Conservation (phyloP, 2,329 filamentous ascomycete genomes). For the Didymella lethalis region DNA sequence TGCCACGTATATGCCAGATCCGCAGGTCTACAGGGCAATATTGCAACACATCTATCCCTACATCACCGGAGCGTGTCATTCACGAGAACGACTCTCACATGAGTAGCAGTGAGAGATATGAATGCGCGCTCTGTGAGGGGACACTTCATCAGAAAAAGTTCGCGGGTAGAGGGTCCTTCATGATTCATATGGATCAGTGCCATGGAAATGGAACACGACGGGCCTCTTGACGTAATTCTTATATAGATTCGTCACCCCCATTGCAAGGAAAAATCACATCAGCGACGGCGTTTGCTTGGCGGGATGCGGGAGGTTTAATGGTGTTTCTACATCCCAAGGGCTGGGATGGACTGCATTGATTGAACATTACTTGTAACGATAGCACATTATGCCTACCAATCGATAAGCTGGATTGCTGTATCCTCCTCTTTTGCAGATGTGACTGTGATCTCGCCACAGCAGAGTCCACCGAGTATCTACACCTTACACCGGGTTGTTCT, state of each 20-base stretch:
- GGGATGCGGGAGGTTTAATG: constrained; percentile 10
- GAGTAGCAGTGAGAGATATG: neutral
- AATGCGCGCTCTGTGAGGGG: neutral
- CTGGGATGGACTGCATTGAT: constrained; percentile 25
- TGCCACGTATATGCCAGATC: neutral
- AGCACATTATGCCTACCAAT: neutral
- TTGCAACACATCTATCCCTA: neutral
- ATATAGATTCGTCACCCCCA: neutral
- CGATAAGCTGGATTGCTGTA: neutral
- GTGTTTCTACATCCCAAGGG: constrained; percentile 33
- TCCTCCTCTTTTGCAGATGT: neutral
- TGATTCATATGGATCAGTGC: neutral
- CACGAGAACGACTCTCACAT: neutral
- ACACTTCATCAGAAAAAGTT: neutral
- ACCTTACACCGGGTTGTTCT: too few species aligned
- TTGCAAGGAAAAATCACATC: constrained; percentile 20
- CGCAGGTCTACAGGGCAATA: neutral
- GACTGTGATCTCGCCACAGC: too few species aligned
- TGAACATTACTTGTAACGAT: constrained; percentile 6
- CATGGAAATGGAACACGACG: neutral
- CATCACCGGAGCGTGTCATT: neutral
- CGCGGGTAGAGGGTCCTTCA: neutral
- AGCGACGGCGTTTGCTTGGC: constrained; percentile 32
- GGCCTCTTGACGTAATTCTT: neutral
- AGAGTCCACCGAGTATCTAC: too few species aligned